Evolutionary conservation across 495 filamentous ascomycete genomes (phyloP), one percentile per base, ranked within the genome.

Genomic region (Xylaria longipes): DNA sequence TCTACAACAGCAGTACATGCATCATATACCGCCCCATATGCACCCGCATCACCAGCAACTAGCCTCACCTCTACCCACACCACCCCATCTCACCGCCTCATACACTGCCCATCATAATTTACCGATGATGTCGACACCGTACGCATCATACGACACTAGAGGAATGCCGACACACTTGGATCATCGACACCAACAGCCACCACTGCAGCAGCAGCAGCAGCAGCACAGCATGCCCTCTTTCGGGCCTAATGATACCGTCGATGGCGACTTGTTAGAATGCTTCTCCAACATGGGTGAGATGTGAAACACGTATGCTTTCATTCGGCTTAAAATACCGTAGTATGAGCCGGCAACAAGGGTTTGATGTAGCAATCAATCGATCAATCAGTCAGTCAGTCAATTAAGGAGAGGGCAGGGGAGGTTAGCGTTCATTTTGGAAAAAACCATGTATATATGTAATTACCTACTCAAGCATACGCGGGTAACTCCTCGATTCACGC

Each of bases 231-330:
- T 69, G 50, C 39, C 66, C 14, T 6, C 57, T 22, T 71, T 25
- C 48, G 58, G 20, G 1, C 69, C 39, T 9, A 60, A 71, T 25
- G 61, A 61, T 45, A 58, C 8, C 25, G 58, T 70, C 1, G 45
- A 64, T 1, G 43, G 41, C 22, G 56, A 69, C 52, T n/a, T 70
- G 6, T 41, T 71, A 17, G 69, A 71, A 37, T 71, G 69, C 29
- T 71, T 71, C 48, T 45, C 58, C 27, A 71, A 65, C 69, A 71
- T 71, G 46, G 15, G 39, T 17, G 69, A 71, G 5, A 71, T 71
- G 41, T 71, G 65, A 29, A 56, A n/a, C 35, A 29, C 7, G 1
- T 31, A 22, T 37, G 22, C 11, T 63, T 63, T 12, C n/a, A 17
- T 65, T 27, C n/a, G 41, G 14, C 50, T 15, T 14, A 31, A 27